A percentile compares a stretch with the other conserved stretches of the same genome.
Conservation (phyloP, 164 flowering plant species). For the Vitis vinifera region ASM3070453v1 NC_081821.1:12084001-12084500, state of each 20-base stretch:
- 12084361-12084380: constrained; percentile 81
- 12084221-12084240: constrained; percentile 75
- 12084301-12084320: constrained; percentile 86
- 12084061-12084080: constrained; percentile 79
- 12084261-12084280: constrained; percentile 75
- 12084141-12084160: constrained; percentile 85
- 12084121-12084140: constrained; percentile 73
- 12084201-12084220: constrained; percentile 69
- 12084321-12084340: constrained; percentile 83
- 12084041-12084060: constrained; percentile 82
- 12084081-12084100: constrained; percentile 82
- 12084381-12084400: constrained; percentile 76
- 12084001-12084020: constrained; percentile 66
- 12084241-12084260: constrained; percentile 82
- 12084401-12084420: constrained; percentile 73
- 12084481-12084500: constrained; percentile 66
- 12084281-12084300: constrained; percentile 75
- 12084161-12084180: constrained; percentile 82
- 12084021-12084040: constrained; percentile 86
- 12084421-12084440: constrained; percentile 74
- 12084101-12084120: constrained; percentile 67
- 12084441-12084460: constrained; percentile 79
- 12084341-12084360: constrained; percentile 82
- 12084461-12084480: constrained; percentile 66
- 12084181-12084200: constrained; percentile 82